Evolutionary conservation across 331 rosid species (phyloP).

Genomic region (Prunus yedoensis): DNA sequence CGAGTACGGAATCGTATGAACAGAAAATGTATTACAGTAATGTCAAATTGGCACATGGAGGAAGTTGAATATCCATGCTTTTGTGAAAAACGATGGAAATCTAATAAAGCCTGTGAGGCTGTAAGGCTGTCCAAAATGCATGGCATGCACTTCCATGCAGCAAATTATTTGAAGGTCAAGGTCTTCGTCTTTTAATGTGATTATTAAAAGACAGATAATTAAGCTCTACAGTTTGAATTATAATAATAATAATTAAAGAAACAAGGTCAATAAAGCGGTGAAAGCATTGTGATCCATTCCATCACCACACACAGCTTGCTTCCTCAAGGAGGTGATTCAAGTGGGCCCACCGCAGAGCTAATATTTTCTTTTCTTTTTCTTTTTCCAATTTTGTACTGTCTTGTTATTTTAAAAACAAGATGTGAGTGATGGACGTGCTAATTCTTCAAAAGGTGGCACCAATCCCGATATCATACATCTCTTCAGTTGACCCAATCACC

Average conservation of each 20-base stretch:
- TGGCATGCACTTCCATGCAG: constrained; percentile 16
- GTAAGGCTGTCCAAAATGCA: neutral
- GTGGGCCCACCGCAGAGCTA: neutral
- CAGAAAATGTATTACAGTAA: neutral
- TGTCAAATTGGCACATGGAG: neutral
- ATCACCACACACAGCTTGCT: no score
- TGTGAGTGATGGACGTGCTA: neutral
- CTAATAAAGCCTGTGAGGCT: no score
- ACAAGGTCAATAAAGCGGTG: neutral
- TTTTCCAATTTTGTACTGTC: neutral
- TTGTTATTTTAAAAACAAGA: neutral
- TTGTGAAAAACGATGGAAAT: neutral
- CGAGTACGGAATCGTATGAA: no score
- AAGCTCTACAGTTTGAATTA: no score
- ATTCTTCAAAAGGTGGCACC: neutral
- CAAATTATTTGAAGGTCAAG: neutral
- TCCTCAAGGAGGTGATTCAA: neutral
- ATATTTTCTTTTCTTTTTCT: neutral
- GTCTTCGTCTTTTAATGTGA: neutral
- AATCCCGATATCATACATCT: neutral
- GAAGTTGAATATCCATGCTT: no score
- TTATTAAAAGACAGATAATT: neutral
- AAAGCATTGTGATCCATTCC: neutral
- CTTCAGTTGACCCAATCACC: neutral
- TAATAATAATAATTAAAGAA: no score